A percentile compares a stretch with the other conserved stretches of the same genome.
Evolutionary conservation across 129 eudicot genomes (phyloP).

Genomic region (Erigeron canadensis): DNA sequence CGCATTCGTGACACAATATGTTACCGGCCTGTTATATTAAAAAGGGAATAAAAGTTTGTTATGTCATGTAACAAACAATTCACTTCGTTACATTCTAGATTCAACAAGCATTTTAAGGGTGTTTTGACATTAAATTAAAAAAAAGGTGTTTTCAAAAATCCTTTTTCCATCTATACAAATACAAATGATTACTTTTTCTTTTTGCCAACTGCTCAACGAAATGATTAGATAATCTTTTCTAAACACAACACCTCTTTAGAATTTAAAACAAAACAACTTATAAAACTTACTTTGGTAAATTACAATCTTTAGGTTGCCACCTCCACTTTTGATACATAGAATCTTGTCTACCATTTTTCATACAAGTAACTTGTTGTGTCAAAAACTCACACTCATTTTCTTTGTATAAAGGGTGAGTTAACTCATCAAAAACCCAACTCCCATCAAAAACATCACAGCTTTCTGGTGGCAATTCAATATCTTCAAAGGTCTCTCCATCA

Average conservation of each 20-base stretch:
- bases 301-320: constrained; percentile 94
- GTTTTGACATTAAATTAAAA: too few relatives aligned
- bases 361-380: constrained; percentile 73
- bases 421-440: constrained; percentile 76
- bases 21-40: too few relatives aligned
- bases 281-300: constrained; percentile 70
- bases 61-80: too few relatives aligned
- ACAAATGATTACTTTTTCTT: too few relatives aligned
- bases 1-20: too few relatives aligned
- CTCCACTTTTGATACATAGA: constrained; percentile 79
- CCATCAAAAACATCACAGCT: constrained; percentile 80
- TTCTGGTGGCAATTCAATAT: constrained; percentile 59
- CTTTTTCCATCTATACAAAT: too few relatives aligned
- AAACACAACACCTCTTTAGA: not conserved
- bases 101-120: too few relatives aligned
- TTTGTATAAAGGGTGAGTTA: constrained; percentile 66
- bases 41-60: too few relatives aligned
- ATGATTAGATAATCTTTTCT: too few relatives aligned
- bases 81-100: too few relatives aligned
- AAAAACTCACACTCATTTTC: constrained; percentile 80
- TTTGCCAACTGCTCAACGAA: too few relatives aligned
- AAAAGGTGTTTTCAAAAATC: too few relatives aligned
- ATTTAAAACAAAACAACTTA: not conserved
- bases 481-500: not conserved
- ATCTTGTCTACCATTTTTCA: constrained; percentile 78